phyloP scores from a whole-genome alignment of 495 filamentous ascomycete species.

The Aspergillus affinis region DNA sequence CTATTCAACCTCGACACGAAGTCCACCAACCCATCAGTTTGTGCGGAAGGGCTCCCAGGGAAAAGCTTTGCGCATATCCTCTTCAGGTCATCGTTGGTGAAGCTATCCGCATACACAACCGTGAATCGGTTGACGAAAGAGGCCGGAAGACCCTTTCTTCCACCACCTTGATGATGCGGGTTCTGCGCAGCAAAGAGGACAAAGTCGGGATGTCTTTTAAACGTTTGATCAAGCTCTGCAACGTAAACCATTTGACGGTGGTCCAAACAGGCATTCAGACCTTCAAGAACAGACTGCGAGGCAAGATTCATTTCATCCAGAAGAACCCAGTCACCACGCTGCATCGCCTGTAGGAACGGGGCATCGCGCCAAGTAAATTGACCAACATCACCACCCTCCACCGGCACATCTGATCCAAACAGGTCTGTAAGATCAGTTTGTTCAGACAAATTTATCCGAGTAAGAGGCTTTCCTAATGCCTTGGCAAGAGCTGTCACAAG shows the following conservation, averaged over 20 bases:
- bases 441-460: constrained; percentile 93
- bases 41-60: constrained; percentile 53
- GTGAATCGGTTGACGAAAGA: constrained; percentile 99
- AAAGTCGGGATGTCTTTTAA: constrained; percentile 85
- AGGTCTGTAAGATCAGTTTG: constrained; percentile 97
- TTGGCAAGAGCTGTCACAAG: constrained; percentile 80
- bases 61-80: constrained; percentile 79
- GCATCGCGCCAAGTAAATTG: constrained; percentile 94
- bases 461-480: constrained; percentile 75
- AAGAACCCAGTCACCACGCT: constrained; percentile 90
- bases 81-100: constrained; percentile 75
- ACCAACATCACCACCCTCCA: constrained; percentile 83
- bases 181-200: constrained; percentile 96
- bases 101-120: constrained; percentile 91
- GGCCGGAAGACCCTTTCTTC: constrained; percentile 89
- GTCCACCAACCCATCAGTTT: constrained; percentile 63
- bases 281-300: constrained; percentile 95
- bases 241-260: constrained; percentile 96
- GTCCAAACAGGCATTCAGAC: constrained; percentile 94
- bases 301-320: constrained; percentile 99
- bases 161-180: constrained; percentile 94
- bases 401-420: constrained; percentile 94
- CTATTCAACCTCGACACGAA: constrained; percentile 79
- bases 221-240: constrained; percentile 89
- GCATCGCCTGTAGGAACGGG: constrained; percentile 94